A percentile compares a stretch with the other conserved stretches of the same genome.
These are phyloP conservation scores for Hyaloperonospora brassicae DNA, from an alignment of 352 stramenopile species.

Conservation along the genomic window DNA sequence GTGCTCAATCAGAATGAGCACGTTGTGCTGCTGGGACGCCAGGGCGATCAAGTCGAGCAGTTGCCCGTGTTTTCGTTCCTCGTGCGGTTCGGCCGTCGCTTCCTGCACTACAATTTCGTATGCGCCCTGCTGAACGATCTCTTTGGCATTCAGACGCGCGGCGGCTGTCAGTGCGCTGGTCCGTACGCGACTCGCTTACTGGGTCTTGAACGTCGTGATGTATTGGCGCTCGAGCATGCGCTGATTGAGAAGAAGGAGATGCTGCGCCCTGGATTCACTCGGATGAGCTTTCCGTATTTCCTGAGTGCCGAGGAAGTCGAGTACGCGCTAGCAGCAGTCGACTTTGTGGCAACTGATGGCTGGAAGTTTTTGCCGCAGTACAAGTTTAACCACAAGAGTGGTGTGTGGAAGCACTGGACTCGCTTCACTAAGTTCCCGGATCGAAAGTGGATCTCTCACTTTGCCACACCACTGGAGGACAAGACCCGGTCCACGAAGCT, in stretches of 20 bases:
- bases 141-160: constrained; percentile 89
- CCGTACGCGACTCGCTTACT: constrained; percentile 92
- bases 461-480: constrained; percentile 26
- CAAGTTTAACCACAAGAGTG: constrained; percentile 92
- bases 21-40: constrained; percentile 85
- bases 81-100: constrained; percentile 78
- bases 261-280: constrained; percentile 91
- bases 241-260: constrained; percentile 90
- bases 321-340: constrained; percentile 90
- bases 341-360: constrained; percentile 91
- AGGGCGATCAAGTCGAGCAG: constrained; percentile 31
- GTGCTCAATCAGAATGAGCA: constrained; percentile 41
- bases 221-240: constrained; percentile 71
- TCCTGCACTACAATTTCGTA: constrained; percentile 98
- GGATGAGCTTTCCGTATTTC: constrained; percentile 90
- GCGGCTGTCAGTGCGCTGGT: constrained; percentile 85
- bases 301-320: constrained; percentile 77
- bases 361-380: constrained; percentile 94
- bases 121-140: constrained; percentile 96
- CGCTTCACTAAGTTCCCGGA: constrained; percentile 46
- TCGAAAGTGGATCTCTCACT: constrained; percentile 52
- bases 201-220: constrained; percentile 69
- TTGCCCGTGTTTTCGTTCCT: constrained; percentile 95
- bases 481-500: constrained; percentile 21
- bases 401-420: constrained; percentile 86